A percentile compares a stretch with the other conserved stretches of the same genome.
phyloP scores from a whole-genome alignment of 1,284 basidiomycete species.

The Ganoderma sinense region DNA sequence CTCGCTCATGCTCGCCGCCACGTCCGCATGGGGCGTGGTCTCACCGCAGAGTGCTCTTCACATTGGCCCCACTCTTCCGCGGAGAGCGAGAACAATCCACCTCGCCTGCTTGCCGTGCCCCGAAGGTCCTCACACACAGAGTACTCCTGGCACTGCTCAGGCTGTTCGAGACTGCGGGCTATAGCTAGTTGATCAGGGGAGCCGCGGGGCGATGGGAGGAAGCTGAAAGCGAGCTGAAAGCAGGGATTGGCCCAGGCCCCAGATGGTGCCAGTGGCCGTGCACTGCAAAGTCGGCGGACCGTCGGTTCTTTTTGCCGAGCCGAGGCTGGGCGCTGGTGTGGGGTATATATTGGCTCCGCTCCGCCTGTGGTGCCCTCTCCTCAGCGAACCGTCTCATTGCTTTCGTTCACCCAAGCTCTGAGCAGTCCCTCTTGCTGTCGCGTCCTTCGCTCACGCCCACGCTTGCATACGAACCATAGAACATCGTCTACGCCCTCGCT shows the following conservation, averaged over 20 bases:
- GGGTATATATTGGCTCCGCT: conserved; percentile 2
- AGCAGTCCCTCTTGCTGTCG: conserved; percentile 11
- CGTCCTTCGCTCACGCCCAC: conserved; percentile 2
- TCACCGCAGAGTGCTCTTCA: background rate
- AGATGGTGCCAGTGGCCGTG: too few species aligned
- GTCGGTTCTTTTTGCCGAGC: background rate
- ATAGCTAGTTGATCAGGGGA: background rate
- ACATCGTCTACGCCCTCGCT: background rate
- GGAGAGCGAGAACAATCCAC: background rate
- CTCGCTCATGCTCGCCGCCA: background rate
- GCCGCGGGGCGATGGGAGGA: background rate
- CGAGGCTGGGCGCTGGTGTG: background rate
- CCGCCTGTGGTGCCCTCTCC: background rate
- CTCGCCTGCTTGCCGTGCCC: background rate
- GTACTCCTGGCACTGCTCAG: background rate
- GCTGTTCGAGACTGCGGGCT: background rate
- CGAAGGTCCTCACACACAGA: background rate
- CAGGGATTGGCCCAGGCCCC: too few species aligned
- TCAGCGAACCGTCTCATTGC: conserved; percentile 25
- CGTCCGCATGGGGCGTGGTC: background rate
- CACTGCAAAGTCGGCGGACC: background rate
- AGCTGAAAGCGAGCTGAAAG: background rate
- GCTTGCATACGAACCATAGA: background rate
- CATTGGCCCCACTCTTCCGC: background rate
- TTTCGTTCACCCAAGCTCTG: conserved; percentile 19